Conservation (phyloP, 73 alveolate genomes). For the Paramecium biaurelia region DNA sequence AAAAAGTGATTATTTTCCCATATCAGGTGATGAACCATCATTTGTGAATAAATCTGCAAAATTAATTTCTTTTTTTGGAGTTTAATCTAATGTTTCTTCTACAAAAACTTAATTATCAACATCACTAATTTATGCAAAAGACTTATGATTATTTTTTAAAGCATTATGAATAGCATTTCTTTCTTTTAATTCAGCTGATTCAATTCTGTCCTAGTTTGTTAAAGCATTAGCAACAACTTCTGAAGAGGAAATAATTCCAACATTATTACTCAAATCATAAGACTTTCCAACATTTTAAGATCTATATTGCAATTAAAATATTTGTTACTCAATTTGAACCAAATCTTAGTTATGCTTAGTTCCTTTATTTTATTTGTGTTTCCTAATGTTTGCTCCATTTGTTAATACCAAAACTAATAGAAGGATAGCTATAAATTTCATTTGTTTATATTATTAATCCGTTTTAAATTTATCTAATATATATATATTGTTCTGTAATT, state of each 20-base stretch:
- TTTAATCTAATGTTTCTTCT: constrained; percentile 1
- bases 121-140: not conserved
- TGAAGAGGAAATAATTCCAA: not conserved
- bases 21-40: constrained; percentile 36
- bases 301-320: not conserved
- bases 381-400: not conserved
- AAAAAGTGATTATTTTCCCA: not conserved
- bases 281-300: not conserved
- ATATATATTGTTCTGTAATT: not conserved
- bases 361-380: not conserved
- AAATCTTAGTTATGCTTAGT: not conserved
- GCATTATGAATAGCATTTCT: constrained; percentile 3
- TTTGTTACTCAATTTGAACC: not conserved
- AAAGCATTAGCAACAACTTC: not conserved
- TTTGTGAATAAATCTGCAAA: constrained; percentile 38
- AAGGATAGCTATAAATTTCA: not conserved
- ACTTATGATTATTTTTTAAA: not conserved
- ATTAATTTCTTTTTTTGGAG: not conserved
- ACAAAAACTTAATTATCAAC: not conserved
- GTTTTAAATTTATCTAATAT: not conserved
- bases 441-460: not conserved
- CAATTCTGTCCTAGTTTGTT: constrained; percentile 10
- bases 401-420: not conserved
- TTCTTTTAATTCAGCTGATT: not conserved
- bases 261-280: not conserved